Base-by-base conservation (phyloP, 805 yeast genomes). In the Danielozyma ontarioensis region DNA sequence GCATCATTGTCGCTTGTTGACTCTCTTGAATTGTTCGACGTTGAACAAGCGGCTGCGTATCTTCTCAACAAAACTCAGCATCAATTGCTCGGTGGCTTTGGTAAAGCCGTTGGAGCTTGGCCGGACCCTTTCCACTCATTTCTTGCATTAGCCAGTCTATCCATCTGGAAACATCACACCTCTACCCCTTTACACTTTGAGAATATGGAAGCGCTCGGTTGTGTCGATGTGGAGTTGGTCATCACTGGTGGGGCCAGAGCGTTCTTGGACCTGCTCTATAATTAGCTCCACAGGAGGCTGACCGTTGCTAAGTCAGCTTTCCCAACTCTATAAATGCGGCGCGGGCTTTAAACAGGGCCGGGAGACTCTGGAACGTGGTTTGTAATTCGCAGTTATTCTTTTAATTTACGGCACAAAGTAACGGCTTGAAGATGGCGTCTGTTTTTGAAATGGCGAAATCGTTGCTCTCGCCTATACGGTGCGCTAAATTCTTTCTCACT, bases 101-200 rank as follows among this genome's bases (percentile, higher is more conserved):
- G 72, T 8, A 86, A 84, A 51, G 70, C 72, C n/a, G 72, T 71
- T 27, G 77, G 60, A 5, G 76, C 76, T 27, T 73, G 66, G 34
- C 83, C 90, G 0, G 94, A 83, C 51, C 80, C 89, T 1, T 68
- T 76, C 30, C 94, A 83, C 54, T 66, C 81, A 1, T 79, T 68
- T 46, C 50, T 83, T 12, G 86, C 80, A 0, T 46, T 83, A 5
- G 78, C 83, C 10, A 68, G 77, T 0, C 44, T 80, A 17, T 53
- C 71, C 13, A 35, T 76, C 13, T 45, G 52, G 31, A 28, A 28
- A 23, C n/a, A n/a, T n/a, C n/a, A n/a, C n/a, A n/a, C n/a, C n/a
- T n/a, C n/a, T n/a, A 31, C 27, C n/a, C 25, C 13, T 13, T 13
- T 36, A 16, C 12, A 21, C n/a, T 25, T 30, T 13, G 29, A 27